phyloP scores from a whole-genome alignment of 495 filamentous ascomycete species.

The Haplographium delicatum region DNA sequence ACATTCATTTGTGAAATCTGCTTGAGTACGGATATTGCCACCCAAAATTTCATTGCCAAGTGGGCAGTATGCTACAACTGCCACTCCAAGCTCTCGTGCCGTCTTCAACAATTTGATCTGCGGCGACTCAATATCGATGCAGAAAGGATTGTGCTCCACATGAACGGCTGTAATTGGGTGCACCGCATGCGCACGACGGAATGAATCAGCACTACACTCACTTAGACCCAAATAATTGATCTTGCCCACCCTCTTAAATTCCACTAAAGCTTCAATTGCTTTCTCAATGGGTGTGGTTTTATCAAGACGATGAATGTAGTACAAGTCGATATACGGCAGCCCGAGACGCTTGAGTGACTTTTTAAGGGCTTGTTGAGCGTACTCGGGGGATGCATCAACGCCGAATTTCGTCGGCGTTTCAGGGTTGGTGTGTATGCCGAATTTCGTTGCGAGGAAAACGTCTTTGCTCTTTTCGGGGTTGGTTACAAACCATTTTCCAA shows the following conservation, averaged over 20 bases:
- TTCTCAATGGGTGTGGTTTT: slow-evolving; percentile 51
- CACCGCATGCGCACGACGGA: slow-evolving; percentile 53
- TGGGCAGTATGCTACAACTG: slow-evolving; percentile 54
- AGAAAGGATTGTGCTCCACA: slow-evolving; percentile 56
- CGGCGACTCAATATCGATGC: slow-evolving; percentile 46
- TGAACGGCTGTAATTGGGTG: slow-evolving; percentile 54
- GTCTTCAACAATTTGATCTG: slow-evolving; percentile 34
- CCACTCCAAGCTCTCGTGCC: slow-evolving; percentile 53
- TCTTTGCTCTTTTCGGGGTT: slow-evolving; percentile 41
- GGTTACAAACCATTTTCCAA: slow-evolving; percentile 40
- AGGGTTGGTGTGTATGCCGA: slow-evolving; percentile 21
- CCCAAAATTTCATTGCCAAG: slow-evolving; percentile 54
- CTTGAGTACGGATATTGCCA: neutral
- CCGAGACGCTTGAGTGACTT: slow-evolving; percentile 43
- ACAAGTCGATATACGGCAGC: slow-evolving; percentile 47
- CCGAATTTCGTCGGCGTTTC: neutral
- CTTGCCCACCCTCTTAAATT: slow-evolving; percentile 19
- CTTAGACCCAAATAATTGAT: slow-evolving; percentile 52
- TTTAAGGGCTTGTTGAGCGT: slow-evolving; percentile 25
- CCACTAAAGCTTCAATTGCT: slow-evolving; percentile 42
- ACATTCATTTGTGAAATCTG: neutral
- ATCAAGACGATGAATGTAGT: slow-evolving; percentile 49
- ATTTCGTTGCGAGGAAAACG: slow-evolving; percentile 49
- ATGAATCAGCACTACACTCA: slow-evolving; percentile 45
- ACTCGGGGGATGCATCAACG: slow-evolving; percentile 23